These are phyloP conservation scores for Hyaloperonospora arabidopsidis DNA, from an alignment of 352 stramenopile genomes.

Conservation along the genomic window DNA sequence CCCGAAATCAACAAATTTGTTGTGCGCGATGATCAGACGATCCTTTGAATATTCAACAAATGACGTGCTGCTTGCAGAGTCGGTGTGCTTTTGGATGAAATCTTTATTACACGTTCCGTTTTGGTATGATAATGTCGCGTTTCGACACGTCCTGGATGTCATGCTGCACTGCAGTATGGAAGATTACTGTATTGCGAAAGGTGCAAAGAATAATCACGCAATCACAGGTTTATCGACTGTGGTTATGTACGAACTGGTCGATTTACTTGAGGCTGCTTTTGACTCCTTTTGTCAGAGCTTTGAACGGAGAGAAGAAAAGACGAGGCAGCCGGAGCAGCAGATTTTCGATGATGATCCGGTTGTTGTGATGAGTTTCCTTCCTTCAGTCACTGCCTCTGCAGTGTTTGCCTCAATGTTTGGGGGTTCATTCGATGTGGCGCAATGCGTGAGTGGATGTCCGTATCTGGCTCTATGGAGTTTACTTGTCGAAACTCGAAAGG, in stretches of 20 bases:
- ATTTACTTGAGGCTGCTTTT: conserved; percentile 32
- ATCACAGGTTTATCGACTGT: not conserved
- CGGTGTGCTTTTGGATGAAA: conserved; percentile 55
- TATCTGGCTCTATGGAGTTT: conserved; percentile 59
- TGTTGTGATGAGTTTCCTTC: conserved; percentile 61
- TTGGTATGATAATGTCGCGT: conserved; percentile 67
- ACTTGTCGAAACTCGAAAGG: conserved; percentile 68
- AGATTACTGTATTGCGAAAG: conserved; percentile 13
- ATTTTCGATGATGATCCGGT: conserved; percentile 28
- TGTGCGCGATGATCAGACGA: conserved; percentile 48
- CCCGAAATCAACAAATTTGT: conserved; percentile 39
- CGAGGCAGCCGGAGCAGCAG: conserved; percentile 25
- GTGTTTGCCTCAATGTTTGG: conserved; percentile 64
- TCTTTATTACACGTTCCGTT: conserved; percentile 61
- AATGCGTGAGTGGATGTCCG: conserved; percentile 62
- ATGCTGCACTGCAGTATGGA: conserved; percentile 62
- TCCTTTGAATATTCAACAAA: conserved; percentile 56
- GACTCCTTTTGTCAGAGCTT: conserved; percentile 30
- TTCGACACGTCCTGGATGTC: conserved; percentile 63
- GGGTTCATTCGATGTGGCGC: conserved; percentile 42
- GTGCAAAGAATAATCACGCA: not conserved
- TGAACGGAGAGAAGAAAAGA: conserved; percentile 26
- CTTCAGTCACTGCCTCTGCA: conserved; percentile 30
- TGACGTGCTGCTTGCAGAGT: conserved; percentile 27
- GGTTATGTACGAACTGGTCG: conserved; percentile 37